These are phyloP conservation scores for Hanseniaspora valbyensis DNA, from an alignment of 805 yeast genomes.

Conservation along the genomic window DNA sequence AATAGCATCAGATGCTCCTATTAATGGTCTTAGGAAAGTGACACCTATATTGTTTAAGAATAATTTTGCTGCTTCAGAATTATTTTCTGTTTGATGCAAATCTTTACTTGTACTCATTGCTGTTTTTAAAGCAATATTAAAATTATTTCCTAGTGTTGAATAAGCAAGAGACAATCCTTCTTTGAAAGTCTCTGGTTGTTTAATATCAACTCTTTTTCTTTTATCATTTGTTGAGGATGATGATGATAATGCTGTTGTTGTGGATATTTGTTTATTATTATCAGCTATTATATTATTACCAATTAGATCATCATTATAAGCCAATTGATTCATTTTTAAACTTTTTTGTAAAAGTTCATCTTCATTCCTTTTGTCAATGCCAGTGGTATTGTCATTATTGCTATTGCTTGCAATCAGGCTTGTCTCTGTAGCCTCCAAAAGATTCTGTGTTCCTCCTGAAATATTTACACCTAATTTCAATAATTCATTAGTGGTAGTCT, in stretches of 20 bases:
- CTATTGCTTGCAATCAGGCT: slow-evolving; percentile 26
- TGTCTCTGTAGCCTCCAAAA: slow-evolving; percentile 71
- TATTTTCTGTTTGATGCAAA: slow-evolving; percentile 51
- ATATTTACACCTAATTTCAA: slow-evolving; percentile 72
- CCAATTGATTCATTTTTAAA: slow-evolving; percentile 16
- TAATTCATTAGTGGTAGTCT: slow-evolving; percentile 68
- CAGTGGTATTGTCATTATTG: too few relatives aligned
- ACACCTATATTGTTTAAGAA: slow-evolving; percentile 71
- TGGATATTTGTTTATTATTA: too few relatives aligned
- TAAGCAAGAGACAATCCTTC: slow-evolving; percentile 73
- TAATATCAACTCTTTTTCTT: slow-evolving; percentile 62
- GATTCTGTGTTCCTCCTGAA: slow-evolving; percentile 77
- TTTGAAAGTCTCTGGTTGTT: slow-evolving; percentile 62
- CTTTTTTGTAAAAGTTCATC: slow-evolving; percentile 1
- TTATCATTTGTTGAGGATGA: slow-evolving; percentile 18
- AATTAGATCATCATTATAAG: slow-evolving; percentile 22
- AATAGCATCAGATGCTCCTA: slow-evolving; percentile 86
- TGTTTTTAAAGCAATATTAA: slow-evolving; percentile 54
- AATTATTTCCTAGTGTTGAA: slow-evolving; percentile 55
- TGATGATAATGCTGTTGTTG: too few relatives aligned
- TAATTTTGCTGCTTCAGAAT: slow-evolving; percentile 56
- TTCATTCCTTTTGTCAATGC: too few relatives aligned
- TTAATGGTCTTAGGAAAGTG: slow-evolving; percentile 68
- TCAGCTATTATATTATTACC: too few relatives aligned
- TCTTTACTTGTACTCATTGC: slow-evolving; percentile 49